Percentiles rank a stretch among this genome's conserved stretches.
These are phyloP conservation scores for Mrakia frigida DNA, from an alignment of 768 basidiomycete species.

Conservation along the genomic window DNA sequence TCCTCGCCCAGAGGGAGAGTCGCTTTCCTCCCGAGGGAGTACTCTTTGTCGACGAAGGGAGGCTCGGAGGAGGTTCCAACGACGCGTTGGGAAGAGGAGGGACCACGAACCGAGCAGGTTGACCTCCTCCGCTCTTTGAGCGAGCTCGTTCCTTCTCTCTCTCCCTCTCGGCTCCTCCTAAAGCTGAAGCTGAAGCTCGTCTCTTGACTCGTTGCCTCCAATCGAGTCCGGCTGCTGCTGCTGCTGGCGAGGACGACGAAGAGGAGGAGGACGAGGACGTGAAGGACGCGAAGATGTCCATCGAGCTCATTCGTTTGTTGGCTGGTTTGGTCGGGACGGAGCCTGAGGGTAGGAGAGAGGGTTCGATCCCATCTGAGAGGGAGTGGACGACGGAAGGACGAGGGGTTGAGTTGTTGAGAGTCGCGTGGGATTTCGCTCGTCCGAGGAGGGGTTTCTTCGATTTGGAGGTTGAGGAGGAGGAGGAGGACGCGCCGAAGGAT, in stretches of 20 bases:
- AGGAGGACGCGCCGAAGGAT: background rate
- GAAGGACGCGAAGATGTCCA: slow-evolving; percentile 11
- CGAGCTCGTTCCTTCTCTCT: background rate
- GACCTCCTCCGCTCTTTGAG: background rate
- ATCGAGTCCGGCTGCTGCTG: background rate
- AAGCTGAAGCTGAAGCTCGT: background rate
- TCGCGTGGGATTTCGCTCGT: background rate
- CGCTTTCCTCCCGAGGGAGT: background rate
- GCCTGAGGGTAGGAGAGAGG: background rate
- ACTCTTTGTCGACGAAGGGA: background rate
- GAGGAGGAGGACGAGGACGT: background rate
- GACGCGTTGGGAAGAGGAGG: background rate
- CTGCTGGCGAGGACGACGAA: background rate
- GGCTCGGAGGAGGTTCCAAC: background rate
- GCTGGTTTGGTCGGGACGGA: background rate
- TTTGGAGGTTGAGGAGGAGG: background rate
- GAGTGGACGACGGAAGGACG: background rate
- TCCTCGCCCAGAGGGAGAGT: background rate
- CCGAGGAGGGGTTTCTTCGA: background rate
- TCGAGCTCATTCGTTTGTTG: background rate
- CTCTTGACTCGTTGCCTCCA: background rate
- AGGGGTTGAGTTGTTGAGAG: background rate
- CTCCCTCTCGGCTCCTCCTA: background rate
- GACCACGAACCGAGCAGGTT: background rate
- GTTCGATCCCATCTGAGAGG: background rate